Evolutionary conservation across 2,329 filamentous ascomycete genomes (phyloP), one percentile per base, ranked within the genome.

Genomic region (Dactylellina leptospora): DNA sequence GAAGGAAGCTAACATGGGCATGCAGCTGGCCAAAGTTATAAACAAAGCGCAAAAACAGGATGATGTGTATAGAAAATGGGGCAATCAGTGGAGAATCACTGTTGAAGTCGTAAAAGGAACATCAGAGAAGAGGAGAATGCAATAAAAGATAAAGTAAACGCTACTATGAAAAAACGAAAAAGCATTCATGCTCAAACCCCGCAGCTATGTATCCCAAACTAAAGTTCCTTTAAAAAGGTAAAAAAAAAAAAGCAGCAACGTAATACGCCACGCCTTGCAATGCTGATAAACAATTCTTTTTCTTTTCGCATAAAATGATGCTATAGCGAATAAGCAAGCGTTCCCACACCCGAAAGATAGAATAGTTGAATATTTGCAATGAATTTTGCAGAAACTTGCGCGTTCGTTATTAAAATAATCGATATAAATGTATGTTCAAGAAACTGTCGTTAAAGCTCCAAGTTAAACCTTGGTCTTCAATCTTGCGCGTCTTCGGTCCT

Each of bases 261-360:
- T 56, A 63, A 36, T 28, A 47, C 61, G 25, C 53, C 54, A 72
- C 68, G 68, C 66, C 66, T 38, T 72, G 66, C 68, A 64, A 72
- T 72, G 68, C 68, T 64, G 48, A 59, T 44, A 64, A 63, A 72
- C 23, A 42, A 47, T 40, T 44, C 25, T 38, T 11, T 51, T 63
- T 58, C 51, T 47, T 55, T 64, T 62, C 56, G 30, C 47, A 58
- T 66, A 61, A 63, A 33, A 53, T 45, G 47, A 62, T 50, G 36
- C 58, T 42, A 33, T 33, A 42, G 28, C 22, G 10, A 63, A 47
- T 16, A 44, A 42, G 18, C 9, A 4, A 51, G 27, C 16, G 6
- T 22, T 55, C 33, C 33, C 51, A 42, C 51, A 8, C 30, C n/a
- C 18, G 25, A 42, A 55, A 55, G 2, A 55, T 16, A 18, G 20